These are phyloP conservation scores for Leccinum subgranulosum DNA, from an alignment of 768 basidiomycete species.

Conservation along the genomic window DNA sequence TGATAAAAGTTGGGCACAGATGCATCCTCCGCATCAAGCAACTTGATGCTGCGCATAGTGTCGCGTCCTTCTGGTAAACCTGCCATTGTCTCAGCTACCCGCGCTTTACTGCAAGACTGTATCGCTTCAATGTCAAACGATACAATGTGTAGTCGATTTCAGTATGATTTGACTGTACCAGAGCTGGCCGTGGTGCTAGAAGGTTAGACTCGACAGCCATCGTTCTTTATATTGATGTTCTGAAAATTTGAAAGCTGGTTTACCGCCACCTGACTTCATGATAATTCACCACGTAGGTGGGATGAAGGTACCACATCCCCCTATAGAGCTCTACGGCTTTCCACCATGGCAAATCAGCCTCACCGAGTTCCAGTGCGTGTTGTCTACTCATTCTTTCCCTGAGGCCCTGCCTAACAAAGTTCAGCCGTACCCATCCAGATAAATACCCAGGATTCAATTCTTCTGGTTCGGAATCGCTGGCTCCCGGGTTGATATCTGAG, in stretches of 20 bases:
- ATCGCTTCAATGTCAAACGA: slow-evolving; percentile 2
- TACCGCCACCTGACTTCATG: slow-evolving; percentile 73
- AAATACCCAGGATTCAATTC: background rate
- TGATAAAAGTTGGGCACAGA: slow-evolving; percentile 14
- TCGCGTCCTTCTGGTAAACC: slow-evolving; percentile 63
- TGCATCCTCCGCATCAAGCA: slow-evolving; percentile 9
- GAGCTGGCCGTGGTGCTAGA: slow-evolving; percentile 52
- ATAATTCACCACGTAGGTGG: slow-evolving; percentile 61
- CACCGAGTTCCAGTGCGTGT: slow-evolving; percentile 73
- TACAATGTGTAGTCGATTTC: background rate
- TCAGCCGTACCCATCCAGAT: slow-evolving; percentile 24
- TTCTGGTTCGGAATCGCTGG: background rate
- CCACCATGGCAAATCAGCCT: slow-evolving; percentile 86
- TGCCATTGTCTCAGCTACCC: slow-evolving; percentile 56
- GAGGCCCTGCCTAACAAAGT: slow-evolving; percentile 1
- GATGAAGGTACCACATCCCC: slow-evolving; percentile 34
- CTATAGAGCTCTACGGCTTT: slow-evolving; percentile 69
- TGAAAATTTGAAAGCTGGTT: slow-evolving; percentile 44
- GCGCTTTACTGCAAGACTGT: slow-evolving; percentile 37
- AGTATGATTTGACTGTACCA: slow-evolving; percentile 41
- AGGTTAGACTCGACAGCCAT: slow-evolving; percentile 39
- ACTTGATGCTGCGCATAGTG: slow-evolving; percentile 51
- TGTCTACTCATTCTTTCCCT: background rate
- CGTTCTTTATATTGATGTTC: slow-evolving; percentile 3
- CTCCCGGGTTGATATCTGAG: slow-evolving; percentile 42